These are phyloP conservation scores for Oryza nivara DNA, from an alignment of 176 grass and related monocot species.

Conservation along the genomic window DNA sequence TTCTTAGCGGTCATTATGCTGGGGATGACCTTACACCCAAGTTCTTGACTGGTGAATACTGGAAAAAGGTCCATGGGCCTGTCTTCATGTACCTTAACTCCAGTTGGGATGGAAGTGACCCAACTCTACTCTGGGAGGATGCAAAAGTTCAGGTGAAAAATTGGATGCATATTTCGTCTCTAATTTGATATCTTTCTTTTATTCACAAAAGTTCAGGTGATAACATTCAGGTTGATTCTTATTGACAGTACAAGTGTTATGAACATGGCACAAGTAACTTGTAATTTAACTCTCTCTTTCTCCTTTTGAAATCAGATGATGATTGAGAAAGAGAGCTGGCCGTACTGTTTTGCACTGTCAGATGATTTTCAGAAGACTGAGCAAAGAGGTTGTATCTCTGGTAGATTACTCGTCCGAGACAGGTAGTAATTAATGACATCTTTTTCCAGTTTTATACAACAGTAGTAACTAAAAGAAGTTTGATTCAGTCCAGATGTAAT, in stretches of 20 bases:
- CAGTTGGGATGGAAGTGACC: conserved; percentile 55
- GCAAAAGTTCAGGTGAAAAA: conserved; percentile 84
- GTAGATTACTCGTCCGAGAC: conserved; percentile 77
- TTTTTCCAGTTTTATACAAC: background rate
- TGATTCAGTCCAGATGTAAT: background rate
- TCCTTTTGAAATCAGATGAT: conserved; percentile 48
- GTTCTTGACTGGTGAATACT: conserved; percentile 83
- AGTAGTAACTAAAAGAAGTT: background rate
- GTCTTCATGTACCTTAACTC: conserved; percentile 93
- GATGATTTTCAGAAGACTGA: conserved; percentile 75
- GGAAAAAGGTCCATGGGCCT: conserved; percentile 96
- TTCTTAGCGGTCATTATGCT: conserved; percentile 73
- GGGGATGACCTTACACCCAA: conserved; percentile 72
- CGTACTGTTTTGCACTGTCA: conserved; percentile 75
- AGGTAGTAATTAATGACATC: conserved; percentile 45
- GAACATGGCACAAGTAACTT: background rate
- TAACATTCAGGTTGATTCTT: conserved; percentile 5
- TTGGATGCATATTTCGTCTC: background rate
- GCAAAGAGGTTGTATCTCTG: conserved; percentile 68
- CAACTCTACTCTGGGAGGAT: conserved; percentile 77
- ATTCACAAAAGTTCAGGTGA: conserved; percentile 83
- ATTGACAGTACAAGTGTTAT: conserved; percentile 6
- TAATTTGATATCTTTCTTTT: background rate
- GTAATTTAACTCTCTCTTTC: conserved; percentile 21
- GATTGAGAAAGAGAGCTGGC: conserved; percentile 80